Conservation (phyloP, 2,329 filamentous ascomycete species). For the Fusarium irregulare region DNA sequence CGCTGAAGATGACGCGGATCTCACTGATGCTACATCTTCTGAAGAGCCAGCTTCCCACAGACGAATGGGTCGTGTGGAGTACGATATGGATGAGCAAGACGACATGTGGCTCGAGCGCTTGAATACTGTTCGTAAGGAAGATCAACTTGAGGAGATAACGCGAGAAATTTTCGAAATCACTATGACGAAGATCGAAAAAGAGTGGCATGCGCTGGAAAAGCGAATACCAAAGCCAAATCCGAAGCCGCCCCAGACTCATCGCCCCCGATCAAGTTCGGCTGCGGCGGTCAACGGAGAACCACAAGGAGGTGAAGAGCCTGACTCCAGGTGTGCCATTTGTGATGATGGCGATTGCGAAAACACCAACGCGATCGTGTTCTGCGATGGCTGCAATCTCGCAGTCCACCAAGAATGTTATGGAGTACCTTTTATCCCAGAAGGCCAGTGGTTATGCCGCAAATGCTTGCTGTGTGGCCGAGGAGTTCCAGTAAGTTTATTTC, state of each 20-base stretch:
- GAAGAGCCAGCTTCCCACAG: constrained; percentile 51
- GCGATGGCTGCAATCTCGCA: constrained; percentile 95
- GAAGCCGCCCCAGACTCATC: constrained; percentile 93
- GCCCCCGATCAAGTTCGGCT: constrained; percentile 91
- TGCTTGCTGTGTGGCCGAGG: constrained; percentile 95
- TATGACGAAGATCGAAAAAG: constrained; percentile 98
- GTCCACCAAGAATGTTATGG: constrained; percentile 99
- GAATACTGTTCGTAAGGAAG: constrained; percentile 79
- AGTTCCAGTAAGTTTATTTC: constrained; percentile 72
- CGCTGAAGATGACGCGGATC: constrained; percentile 69
- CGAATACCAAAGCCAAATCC: constrained; percentile 97
- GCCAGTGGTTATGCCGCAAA: constrained; percentile 97
- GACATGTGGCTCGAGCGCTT: constrained; percentile 92
- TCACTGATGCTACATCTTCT: constrained; percentile 47
- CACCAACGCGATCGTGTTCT: constrained; percentile 98
- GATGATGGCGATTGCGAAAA: constrained; percentile 99
- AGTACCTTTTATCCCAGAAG: constrained; percentile 97
- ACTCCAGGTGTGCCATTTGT: constrained; percentile 97
- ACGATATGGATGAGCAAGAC: constrained; percentile 99
- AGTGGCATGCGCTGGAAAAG: constrained; percentile 97
- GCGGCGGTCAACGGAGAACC: constrained; percentile 96
- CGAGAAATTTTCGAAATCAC: constrained; percentile 97
- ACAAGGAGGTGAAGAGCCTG: constrained; percentile 85
- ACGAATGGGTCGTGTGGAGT: constrained; percentile 85
- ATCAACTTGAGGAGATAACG: constrained; percentile 84